Conservation (phyloP, 2,329 filamentous ascomycete species). For the Apiospora rasikravindrae region DNA sequence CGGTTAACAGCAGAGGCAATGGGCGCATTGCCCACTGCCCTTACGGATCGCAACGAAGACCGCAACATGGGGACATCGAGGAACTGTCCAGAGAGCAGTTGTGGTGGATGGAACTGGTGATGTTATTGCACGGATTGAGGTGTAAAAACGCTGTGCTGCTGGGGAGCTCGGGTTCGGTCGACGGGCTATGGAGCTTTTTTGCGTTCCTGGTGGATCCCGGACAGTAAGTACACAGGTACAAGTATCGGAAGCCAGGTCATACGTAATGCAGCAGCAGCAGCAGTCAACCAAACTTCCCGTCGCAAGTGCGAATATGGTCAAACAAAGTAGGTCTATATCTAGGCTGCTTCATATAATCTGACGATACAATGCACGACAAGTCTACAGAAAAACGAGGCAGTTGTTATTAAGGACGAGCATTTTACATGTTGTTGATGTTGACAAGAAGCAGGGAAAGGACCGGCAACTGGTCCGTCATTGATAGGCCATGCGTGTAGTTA, state of each 20-base stretch:
- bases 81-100: constrained; percentile 15
- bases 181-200: constrained; percentile 18
- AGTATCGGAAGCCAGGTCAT: not conserved
- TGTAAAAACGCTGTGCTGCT: constrained; percentile 14
- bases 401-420: not conserved
- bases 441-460: not conserved
- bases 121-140: constrained; percentile 14
- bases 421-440: not conserved
- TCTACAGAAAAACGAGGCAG: not conserved
- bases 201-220: constrained; percentile 13
- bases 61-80: constrained; percentile 68
- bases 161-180: constrained; percentile 16
- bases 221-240: not conserved
- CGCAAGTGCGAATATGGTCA: not conserved
- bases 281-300: not conserved
- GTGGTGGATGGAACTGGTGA: not conserved
- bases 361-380: not conserved
- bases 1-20: constrained; percentile 57
- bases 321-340: not conserved
- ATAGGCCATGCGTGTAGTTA: not conserved
- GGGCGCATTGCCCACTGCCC: constrained; percentile 61
- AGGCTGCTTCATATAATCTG: not conserved
- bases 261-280: constrained; percentile 7
- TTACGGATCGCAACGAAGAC: constrained; percentile 70
- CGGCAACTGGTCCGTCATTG: not conserved